Base-by-base conservation (phyloP, 148 eudicot species). In the Mesembryanthemum crystallinum region DNA sequence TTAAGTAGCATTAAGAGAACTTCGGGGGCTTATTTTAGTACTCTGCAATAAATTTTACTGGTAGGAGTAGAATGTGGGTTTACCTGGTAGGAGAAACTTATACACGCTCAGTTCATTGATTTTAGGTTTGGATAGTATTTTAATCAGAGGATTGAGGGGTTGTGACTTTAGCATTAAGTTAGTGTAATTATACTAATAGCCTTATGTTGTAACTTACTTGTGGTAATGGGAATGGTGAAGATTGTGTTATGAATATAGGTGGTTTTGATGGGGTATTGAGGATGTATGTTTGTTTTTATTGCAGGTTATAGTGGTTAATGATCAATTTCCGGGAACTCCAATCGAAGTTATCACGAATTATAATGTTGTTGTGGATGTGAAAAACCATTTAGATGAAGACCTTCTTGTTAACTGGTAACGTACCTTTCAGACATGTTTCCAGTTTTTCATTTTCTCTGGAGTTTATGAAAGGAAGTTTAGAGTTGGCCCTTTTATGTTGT, bases 231-330 rank as follows among this genome's bases (percentile, higher is more conserved):
- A n/a, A 20, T 57, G 43, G 52, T 18, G 52, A 28, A 73, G 10
- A 23, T 25, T 54, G 23, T 28, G 18, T 2, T n/a, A 59, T 54
- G 63, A 64, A 69, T 67, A 58, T 23, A n/a, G 57, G 35, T 27
- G 33, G 15, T 54, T n/a, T n/a, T n/a, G n/a, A n/a, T n/a, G n/a
- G n/a, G 54, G 49, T 8, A 6, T 61, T 32, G 60, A n/a, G 30
- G 18, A 29, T 76, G 64, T 18, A 21, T 66, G 27, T 39, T 23
- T 5, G 29, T 33, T 14, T 78, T 27, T 35, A 59, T 71, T 83
- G 83, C 89, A 93, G 98, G 98, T 93, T 72, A 85, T 93, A 42
- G 94, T 87, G 35, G 90, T 93, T 13, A 91, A 93, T 80, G 94
- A 88, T 29, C 73, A 73, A 63, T 87, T 93, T 80, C 98, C 98